Evolutionary conservation across 164 flowering plant genomes (phyloP).

Genomic region (Santalum album): DNA sequence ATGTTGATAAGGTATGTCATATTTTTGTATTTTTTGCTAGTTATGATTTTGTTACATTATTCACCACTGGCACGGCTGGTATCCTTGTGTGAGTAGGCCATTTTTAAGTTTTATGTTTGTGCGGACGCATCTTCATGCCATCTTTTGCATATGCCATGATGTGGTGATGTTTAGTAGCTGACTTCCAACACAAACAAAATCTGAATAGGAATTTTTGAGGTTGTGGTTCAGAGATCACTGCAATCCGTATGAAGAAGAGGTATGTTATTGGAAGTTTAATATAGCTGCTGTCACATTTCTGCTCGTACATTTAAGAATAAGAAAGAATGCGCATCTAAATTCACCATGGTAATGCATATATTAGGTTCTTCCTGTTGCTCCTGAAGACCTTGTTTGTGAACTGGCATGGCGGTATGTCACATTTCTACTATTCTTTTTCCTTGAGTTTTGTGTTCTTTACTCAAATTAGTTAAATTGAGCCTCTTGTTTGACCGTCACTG

Average conservation of each 20-base stretch:
- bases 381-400: slow-evolving; percentile 76
- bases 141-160: not conserved
- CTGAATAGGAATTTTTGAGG: slow-evolving; percentile 77
- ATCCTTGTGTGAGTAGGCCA: too few relatives aligned
- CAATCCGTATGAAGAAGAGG: slow-evolving; percentile 91
- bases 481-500: too few relatives aligned
- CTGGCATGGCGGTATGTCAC: slow-evolving; percentile 82
- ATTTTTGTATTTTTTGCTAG: not conserved
- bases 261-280: slow-evolving; percentile 6
- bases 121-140: not conserved
- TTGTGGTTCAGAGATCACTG: slow-evolving; percentile 88
- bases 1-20: slow-evolving; percentile 74
- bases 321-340: not conserved
- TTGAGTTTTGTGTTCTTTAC: too few relatives aligned
- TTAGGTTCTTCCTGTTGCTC: slow-evolving; percentile 90
- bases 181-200: not conserved
- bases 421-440: not conserved
- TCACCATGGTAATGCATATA: slow-evolving; percentile 8
- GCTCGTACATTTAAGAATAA: too few relatives aligned
- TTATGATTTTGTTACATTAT: not conserved
- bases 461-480: too few relatives aligned
- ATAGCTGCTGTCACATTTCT: not conserved
- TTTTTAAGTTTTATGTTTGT: not conserved
- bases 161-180: not conserved
- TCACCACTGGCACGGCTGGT: too few relatives aligned